Percentiles rank a stretch among this genome's conserved stretches.
phyloP scores from a whole-genome alignment of 2,329 filamentous ascomycete genomes.

The Paecilomyces dactylethromorphus region DNA sequence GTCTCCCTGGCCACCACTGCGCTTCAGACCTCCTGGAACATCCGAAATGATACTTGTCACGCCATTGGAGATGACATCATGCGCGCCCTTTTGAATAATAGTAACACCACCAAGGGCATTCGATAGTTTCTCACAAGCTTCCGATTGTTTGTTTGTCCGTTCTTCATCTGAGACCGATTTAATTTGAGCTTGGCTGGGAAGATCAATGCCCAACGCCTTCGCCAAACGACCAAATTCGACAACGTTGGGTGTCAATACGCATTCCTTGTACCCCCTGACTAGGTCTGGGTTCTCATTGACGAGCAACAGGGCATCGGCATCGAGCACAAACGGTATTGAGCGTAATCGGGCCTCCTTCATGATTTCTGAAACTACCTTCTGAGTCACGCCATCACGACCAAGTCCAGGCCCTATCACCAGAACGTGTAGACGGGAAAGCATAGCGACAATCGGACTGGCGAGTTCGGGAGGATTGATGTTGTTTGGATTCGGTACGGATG shows the following conservation, averaged over 20 bases:
- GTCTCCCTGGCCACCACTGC: conserved; percentile 91
- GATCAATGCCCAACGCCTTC: conserved; percentile 64
- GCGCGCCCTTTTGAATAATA: conserved; percentile 79
- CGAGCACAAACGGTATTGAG: conserved; percentile 73
- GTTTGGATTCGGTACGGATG: conserved; percentile 43
- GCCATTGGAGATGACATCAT: conserved; percentile 80
- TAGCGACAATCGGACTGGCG: conserved; percentile 62
- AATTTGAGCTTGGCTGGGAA: conserved; percentile 30
- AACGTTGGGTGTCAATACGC: conserved; percentile 89
- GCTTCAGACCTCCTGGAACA: conserved; percentile 73
- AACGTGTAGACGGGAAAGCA: conserved; percentile 83
- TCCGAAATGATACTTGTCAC: conserved; percentile 69
- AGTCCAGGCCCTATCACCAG: conserved; percentile 90
- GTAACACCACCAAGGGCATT: conserved; percentile 78
- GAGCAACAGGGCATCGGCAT: conserved; percentile 80
- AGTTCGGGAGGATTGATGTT: conserved; percentile 52
- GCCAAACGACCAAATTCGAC: conserved; percentile 85
- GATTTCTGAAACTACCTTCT: conserved; percentile 72
- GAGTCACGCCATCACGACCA: conserved; percentile 83
- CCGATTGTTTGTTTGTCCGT: conserved; percentile 43
- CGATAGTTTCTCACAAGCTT: conserved; percentile 64
- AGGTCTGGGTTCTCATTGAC: conserved; percentile 70
- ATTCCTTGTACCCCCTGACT: conserved; percentile 72
- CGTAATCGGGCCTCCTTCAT: conserved; percentile 69
- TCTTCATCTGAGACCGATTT: conserved; percentile 31